Conservation (phyloP, 768 basidiomycete genomes). For the Leccinum rimulosum region DNA sequence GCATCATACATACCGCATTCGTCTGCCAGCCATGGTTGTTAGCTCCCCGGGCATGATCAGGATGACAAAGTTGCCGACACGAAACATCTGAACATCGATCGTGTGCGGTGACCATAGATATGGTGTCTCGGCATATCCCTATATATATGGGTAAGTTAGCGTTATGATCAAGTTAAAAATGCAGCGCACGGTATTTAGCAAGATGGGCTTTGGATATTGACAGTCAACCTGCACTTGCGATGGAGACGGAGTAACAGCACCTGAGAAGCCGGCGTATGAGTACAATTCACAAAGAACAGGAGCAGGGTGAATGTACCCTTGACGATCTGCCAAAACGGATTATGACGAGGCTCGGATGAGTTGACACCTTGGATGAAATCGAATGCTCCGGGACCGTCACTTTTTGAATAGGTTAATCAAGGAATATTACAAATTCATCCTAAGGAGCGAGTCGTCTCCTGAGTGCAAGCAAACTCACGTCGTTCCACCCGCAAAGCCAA, state of each 20-base stretch:
- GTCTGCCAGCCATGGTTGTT: slow-evolving; percentile 80
- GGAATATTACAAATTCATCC: not conserved
- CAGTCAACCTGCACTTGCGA: slow-evolving; percentile 61
- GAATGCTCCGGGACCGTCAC: slow-evolving; percentile 74
- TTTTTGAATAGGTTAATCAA: slow-evolving; percentile 1
- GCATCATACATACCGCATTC: slow-evolving; percentile 55
- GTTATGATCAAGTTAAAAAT: not conserved
- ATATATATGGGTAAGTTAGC: slow-evolving; percentile 19
- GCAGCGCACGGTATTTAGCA: slow-evolving; percentile 53
- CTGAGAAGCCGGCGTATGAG: not conserved
- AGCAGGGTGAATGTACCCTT: slow-evolving; percentile 43
- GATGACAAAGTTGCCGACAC: slow-evolving; percentile 73
- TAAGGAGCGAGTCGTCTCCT: not conserved
- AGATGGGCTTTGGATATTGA: slow-evolving; percentile 75
- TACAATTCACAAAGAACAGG: not conserved
- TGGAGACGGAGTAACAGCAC: slow-evolving; percentile 59
- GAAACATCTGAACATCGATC: slow-evolving; percentile 75
- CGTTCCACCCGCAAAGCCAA: slow-evolving; percentile 75
- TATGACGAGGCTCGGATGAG: slow-evolving; percentile 52
- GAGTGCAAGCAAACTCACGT: slow-evolving; percentile 48
- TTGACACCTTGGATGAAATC: slow-evolving; percentile 78
- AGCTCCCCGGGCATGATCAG: slow-evolving; percentile 75
- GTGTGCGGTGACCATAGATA: slow-evolving; percentile 75
- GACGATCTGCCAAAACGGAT: slow-evolving; percentile 79
- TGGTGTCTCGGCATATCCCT: slow-evolving; percentile 63